These are phyloP conservation scores for Laguncularia racemosa DNA, from an alignment of 345 rosid genomes.

Conservation along the genomic window DNA sequence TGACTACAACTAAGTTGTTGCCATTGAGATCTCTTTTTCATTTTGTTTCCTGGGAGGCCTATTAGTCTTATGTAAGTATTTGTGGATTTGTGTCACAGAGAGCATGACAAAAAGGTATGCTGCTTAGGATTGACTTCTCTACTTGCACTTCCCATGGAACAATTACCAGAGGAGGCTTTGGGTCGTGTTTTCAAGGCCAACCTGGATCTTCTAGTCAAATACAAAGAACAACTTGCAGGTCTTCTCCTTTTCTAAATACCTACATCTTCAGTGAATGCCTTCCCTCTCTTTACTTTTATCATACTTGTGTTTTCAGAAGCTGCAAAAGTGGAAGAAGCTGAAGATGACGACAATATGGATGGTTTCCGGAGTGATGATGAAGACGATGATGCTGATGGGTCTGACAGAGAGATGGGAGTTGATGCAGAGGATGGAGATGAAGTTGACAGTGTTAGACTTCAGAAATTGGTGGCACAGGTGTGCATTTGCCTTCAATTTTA, in stretches of 20 bases:
- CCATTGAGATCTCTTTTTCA: neutral
- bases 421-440: slow-evolving; percentile 96
- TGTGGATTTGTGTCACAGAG: slow-evolving; percentile 44
- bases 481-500: slow-evolving; percentile 7
- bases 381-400: slow-evolving; percentile 72
- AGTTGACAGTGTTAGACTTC: slow-evolving; percentile 71
- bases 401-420: slow-evolving; percentile 93
- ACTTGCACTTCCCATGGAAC: slow-evolving; percentile 77
- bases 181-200: slow-evolving; percentile 75
- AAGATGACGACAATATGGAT: slow-evolving; percentile 88
- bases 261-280: neutral
- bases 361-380: slow-evolving; percentile 90
- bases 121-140: slow-evolving; percentile 92
- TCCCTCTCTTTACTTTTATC: neutral
- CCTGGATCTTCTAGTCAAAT: slow-evolving; percentile 83
- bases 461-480: slow-evolving; percentile 91
- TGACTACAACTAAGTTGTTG: slow-evolving; percentile 6
- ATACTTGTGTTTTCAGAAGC: slow-evolving; percentile 42
- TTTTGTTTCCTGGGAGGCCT: neutral
- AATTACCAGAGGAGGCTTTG: slow-evolving; percentile 80
- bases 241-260: neutral
- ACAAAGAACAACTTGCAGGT: slow-evolving; percentile 98
- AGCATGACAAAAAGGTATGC: slow-evolving; percentile 94
- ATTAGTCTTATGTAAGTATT: neutral
- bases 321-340: slow-evolving; percentile 75